A percentile compares a stretch with the other conserved stretches of the same genome.
Evolutionary conservation across 2,329 filamentous ascomycete species (phyloP).

Genomic region (Claviceps spartinae): DNA sequence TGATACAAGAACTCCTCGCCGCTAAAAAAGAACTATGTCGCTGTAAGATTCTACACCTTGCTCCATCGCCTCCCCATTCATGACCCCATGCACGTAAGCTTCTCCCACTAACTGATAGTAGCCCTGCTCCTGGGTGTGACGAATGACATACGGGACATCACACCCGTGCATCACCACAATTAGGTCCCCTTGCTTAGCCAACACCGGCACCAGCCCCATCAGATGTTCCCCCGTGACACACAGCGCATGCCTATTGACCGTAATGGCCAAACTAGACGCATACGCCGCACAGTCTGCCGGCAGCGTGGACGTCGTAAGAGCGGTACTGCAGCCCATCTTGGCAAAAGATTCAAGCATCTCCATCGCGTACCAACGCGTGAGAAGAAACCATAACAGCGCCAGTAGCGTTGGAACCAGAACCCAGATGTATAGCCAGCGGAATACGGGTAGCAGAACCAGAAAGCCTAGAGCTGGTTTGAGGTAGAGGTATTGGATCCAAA

Average conservation of each 20-base stretch:
- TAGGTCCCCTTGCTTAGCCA: conserved; percentile 2
- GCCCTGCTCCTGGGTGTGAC: conserved; percentile 1
- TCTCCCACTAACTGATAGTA: conserved; percentile 6
- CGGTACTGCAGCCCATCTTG: conserved; percentile 1
- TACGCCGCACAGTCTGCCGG: conserved; percentile 3
- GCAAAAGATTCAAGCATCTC: background rate
- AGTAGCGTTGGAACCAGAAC: background rate
- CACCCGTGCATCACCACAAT: conserved; percentile 7
- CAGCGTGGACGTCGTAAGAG: background rate
- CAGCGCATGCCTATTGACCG: conserved; percentile 2
- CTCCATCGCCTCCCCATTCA: conserved; percentile 7
- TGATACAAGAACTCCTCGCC: too few species aligned
- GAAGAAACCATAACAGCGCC: conserved; percentile 1
- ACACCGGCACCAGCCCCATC: conserved; percentile 5
- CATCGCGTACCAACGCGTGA: background rate
- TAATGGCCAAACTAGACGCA: background rate
- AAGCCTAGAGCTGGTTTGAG: background rate
- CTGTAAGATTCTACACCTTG: background rate
- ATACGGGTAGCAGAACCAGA: conserved; percentile 2
- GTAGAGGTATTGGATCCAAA: background rate
- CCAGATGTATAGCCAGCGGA: conserved; percentile 4
- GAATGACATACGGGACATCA: conserved; percentile 6
- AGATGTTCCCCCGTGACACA: conserved; percentile 4
- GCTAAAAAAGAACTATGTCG: conserved; percentile 3
- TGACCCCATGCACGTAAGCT: conserved; percentile 8